Evolutionary conservation across 768 basidiomycete species (phyloP).

Genomic region (Auricularia cornea): DNA sequence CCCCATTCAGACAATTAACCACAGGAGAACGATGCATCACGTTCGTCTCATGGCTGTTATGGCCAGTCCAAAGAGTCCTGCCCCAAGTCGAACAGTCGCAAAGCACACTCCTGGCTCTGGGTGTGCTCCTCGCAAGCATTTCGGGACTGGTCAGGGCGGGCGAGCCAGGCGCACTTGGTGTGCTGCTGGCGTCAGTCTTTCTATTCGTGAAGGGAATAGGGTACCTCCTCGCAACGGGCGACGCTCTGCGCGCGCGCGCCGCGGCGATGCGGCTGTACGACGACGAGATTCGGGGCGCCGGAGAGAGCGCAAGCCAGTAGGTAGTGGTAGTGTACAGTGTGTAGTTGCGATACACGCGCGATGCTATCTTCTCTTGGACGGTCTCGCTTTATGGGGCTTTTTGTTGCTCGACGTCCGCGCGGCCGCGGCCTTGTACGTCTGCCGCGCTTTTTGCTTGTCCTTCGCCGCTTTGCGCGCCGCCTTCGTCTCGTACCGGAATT

Average conservation of each 20-base stretch:
- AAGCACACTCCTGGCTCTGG: background rate
- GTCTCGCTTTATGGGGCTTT: background rate
- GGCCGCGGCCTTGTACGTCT: slow-evolving; percentile 61
- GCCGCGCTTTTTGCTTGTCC: slow-evolving; percentile 53
- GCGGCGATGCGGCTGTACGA: background rate
- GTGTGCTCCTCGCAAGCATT: background rate
- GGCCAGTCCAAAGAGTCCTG: background rate
- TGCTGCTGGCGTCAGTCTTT: background rate
- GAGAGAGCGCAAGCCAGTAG: background rate
- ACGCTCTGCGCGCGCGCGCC: background rate
- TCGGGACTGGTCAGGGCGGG: background rate
- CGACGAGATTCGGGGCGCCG: background rate
- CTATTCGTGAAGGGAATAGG: background rate
- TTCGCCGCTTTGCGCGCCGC: slow-evolving; percentile 53
- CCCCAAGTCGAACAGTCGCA: background rate
- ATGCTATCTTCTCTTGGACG: background rate
- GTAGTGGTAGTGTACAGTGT: background rate
- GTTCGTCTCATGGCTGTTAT: background rate
- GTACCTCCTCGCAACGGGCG: background rate
- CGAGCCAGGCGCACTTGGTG: background rate
- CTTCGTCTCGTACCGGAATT: slow-evolving; percentile 64
- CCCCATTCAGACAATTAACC: background rate
- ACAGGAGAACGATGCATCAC: background rate
- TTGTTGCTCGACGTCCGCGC: slow-evolving; percentile 28
- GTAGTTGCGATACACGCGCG: too few species aligned